A percentile compares a stretch with the other conserved stretches of the same genome.
Evolutionary conservation across 352 stramenopile species (phyloP).

Genomic region (Phytopythium litorale): DNA sequence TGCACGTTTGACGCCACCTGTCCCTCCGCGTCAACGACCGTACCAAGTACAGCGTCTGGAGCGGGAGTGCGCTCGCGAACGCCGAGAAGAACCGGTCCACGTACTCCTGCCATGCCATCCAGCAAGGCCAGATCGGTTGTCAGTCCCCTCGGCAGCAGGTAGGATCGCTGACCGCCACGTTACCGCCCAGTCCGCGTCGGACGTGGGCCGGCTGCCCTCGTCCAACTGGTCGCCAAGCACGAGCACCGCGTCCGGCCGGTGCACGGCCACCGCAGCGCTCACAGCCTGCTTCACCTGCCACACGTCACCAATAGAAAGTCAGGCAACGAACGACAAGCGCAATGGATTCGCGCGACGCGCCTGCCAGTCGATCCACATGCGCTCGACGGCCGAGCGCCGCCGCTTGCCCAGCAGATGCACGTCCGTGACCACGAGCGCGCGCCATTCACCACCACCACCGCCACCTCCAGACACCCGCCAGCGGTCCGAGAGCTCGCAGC

Average conservation of each 20-base stretch:
- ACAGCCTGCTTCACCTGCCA: constrained; percentile 31
- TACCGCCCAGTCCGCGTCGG: constrained; percentile 47
- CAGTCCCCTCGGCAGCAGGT: background rate
- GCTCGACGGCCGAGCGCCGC: constrained; percentile 46
- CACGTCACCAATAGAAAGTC: background rate
- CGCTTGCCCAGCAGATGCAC: constrained; percentile 73
- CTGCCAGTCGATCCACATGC: constrained; percentile 75
- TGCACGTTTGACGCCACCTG: too few species aligned
- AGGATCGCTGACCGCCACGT: too few species aligned
- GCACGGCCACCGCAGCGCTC: constrained; percentile 37
- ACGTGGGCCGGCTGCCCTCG: constrained; percentile 55
- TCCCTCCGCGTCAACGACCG: background rate
- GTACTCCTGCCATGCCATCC: constrained; percentile 32
- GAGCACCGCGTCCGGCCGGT: constrained; percentile 52
- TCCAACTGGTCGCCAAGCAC: constrained; percentile 75
- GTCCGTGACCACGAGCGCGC: constrained; percentile 62
- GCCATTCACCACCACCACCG: constrained; percentile 8
- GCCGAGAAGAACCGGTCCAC: constrained; percentile 38
- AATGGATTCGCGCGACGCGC: background rate
- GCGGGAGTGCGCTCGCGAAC: constrained; percentile 28
- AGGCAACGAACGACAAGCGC: background rate
- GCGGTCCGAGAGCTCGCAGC: constrained; percentile 20
- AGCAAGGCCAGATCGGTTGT: background rate
- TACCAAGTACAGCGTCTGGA: constrained; percentile 61
- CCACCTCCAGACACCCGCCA: background rate